Percentiles rank a stretch among this genome's conserved stretches.
Evolutionary conservation across 2,329 filamentous ascomycete species (phyloP).

Genomic region (Botrytis galanthina): DNA sequence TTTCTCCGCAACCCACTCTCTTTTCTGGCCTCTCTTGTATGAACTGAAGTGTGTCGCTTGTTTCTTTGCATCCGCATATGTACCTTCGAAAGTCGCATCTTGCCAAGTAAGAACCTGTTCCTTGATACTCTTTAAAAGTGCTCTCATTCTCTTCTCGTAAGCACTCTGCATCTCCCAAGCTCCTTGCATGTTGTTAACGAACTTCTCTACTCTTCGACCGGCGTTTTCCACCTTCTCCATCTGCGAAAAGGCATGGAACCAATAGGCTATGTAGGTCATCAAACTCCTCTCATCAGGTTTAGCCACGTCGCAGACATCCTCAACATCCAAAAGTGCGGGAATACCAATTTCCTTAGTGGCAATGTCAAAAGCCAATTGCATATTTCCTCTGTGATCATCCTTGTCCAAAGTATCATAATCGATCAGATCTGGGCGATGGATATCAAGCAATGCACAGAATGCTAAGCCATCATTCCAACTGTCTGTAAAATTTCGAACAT

Average conservation of each 20-base stretch:
- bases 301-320: slow-evolving; percentile 95
- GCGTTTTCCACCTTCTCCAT: slow-evolving; percentile 99
- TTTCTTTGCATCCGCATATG: slow-evolving; percentile 86
- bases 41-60: slow-evolving; percentile 77
- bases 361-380: slow-evolving; percentile 97
- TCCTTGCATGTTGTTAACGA: slow-evolving; percentile 97
- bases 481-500: slow-evolving; percentile 88
- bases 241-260: slow-evolving; percentile 99
- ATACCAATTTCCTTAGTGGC: slow-evolving; percentile 96
- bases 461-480: slow-evolving; percentile 98
- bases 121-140: slow-evolving; percentile 71
- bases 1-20: slow-evolving; percentile 96
- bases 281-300: slow-evolving; percentile 94
- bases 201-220: slow-evolving; percentile 93
- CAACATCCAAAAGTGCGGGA: slow-evolving; percentile 89
- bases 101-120: slow-evolving; percentile 75
- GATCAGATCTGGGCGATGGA: slow-evolving; percentile 94
- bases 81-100: slow-evolving; percentile 79
- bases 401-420: slow-evolving; percentile 96
- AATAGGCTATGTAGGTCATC: slow-evolving; percentile 99
- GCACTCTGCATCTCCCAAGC: slow-evolving; percentile 99
- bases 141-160: slow-evolving; percentile 87
- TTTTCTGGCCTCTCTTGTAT: slow-evolving; percentile 91
- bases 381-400: slow-evolving; percentile 89
- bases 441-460: slow-evolving; percentile 94